A percentile compares a stretch with the other conserved stretches of the same genome.
Evolutionary conservation across 2,329 filamentous ascomycete genomes (phyloP).

Genomic region (Scedosporium minutisporum): DNA sequence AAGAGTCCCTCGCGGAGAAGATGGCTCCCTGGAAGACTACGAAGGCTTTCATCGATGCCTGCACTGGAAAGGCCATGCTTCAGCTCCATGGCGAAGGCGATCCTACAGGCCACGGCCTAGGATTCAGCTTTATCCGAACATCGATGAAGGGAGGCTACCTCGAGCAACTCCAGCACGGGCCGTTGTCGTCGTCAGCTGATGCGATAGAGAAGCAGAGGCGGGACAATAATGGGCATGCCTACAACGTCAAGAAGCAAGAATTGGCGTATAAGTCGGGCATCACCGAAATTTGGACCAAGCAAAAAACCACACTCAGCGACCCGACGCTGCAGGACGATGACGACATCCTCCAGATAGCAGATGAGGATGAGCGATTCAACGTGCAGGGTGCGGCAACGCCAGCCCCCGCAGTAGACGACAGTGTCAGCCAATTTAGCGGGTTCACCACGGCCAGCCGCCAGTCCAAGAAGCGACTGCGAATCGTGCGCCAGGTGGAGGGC

Average conservation of each 20-base stretch:
- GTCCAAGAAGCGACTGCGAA: slow-evolving; percentile 58
- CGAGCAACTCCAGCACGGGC: slow-evolving; percentile 60
- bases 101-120: slow-evolving; percentile 84
- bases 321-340: slow-evolving; percentile 56
- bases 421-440: slow-evolving; percentile 66
- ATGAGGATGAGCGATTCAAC: slow-evolving; percentile 54
- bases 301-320: slow-evolving; percentile 70
- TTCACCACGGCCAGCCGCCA: slow-evolving; percentile 56
- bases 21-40: slow-evolving; percentile 95
- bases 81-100: slow-evolving; percentile 90
- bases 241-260: slow-evolving; percentile 94
- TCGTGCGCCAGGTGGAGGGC: slow-evolving; percentile 52
- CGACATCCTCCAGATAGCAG: slow-evolving; percentile 47
- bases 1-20: slow-evolving; percentile 73
- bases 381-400: slow-evolving; percentile 61
- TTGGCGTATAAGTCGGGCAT: slow-evolving; percentile 87
- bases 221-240: slow-evolving; percentile 86
- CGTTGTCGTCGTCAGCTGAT: slow-evolving; percentile 61
- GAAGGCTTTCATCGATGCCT: slow-evolving; percentile 92
- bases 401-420: slow-evolving; percentile 59
- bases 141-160: slow-evolving; percentile 97
- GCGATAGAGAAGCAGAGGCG: slow-evolving; percentile 81
- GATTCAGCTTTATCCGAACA: slow-evolving; percentile 94
- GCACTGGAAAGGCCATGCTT: slow-evolving; percentile 92
- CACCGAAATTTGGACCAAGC: slow-evolving; percentile 82